Evolutionary conservation across 2,329 filamentous ascomycete genomes (phyloP).

Genomic region (Colletotrichum tropicale): DNA sequence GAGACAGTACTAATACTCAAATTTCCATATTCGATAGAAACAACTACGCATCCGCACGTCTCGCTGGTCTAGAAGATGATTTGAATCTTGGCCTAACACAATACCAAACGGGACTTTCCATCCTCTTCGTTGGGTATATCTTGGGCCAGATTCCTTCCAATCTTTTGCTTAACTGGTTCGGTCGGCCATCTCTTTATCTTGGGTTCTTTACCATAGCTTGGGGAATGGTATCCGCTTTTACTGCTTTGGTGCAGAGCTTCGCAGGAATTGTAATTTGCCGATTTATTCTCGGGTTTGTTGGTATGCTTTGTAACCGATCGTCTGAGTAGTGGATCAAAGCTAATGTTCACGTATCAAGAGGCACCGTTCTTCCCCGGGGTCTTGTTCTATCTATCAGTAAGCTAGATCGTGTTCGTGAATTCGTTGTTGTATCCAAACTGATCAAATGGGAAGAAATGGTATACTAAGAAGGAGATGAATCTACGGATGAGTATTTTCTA

Average conservation of each 20-base stretch:
- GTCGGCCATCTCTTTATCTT: conserved; percentile 32
- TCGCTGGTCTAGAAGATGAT: conserved; percentile 23
- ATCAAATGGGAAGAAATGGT: background rate
- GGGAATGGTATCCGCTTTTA: conserved; percentile 24
- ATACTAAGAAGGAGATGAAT: conserved; percentile 53
- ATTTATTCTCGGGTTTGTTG: conserved; percentile 43
- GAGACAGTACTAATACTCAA: background rate
- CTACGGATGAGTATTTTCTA: conserved; percentile 42
- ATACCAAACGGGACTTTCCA: conserved; percentile 23
- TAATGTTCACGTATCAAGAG: conserved; percentile 23
- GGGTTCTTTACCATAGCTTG: conserved; percentile 38
- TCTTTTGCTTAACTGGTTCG: conserved; percentile 30
- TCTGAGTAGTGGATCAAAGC: background rate
- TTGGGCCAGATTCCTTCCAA: conserved; percentile 27
- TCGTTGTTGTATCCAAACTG: background rate
- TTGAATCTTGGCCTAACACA: conserved; percentile 31
- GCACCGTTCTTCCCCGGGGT: conserved; percentile 55
- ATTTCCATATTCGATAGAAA: background rate
- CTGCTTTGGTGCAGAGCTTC: conserved; percentile 35
- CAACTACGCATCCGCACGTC: conserved; percentile 1
- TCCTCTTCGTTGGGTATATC: conserved; percentile 33
- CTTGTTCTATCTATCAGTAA: conserved; percentile 43
- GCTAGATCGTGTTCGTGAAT: background rate
- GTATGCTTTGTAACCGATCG: background rate
- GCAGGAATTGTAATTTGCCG: conserved; percentile 37